These are phyloP conservation scores for Colletotrichum scovillei DNA, from an alignment of 2,329 filamentous ascomycete genomes.

Conservation along the genomic window DNA sequence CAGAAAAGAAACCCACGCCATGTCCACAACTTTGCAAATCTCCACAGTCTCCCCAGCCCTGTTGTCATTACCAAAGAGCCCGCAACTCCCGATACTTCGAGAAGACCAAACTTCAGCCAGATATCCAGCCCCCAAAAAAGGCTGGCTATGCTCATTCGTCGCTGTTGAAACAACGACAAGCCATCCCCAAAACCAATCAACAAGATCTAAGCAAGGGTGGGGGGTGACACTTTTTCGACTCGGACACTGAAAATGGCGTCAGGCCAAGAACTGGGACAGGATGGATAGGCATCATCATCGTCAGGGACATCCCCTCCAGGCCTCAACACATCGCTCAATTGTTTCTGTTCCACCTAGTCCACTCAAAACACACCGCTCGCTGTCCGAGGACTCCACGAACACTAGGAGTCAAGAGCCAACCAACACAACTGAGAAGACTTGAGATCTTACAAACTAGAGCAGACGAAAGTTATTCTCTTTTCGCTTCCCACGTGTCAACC, in stretches of 20 bases:
- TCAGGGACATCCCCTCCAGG: constrained; percentile 22
- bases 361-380: background rate
- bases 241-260: background rate
- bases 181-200: background rate
- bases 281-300: background rate
- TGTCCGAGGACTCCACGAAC: background rate
- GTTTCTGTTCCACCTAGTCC: background rate
- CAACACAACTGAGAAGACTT: background rate
- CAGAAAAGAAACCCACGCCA: too few relatives aligned
- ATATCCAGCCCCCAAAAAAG: background rate
- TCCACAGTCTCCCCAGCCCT: background rate
- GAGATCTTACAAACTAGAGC: background rate
- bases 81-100: background rate
- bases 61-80: background rate
- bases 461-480: background rate
- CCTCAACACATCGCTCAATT: background rate
- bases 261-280: background rate
- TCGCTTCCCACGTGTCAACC: background rate
- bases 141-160: background rate
- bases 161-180: background rate
- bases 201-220: background rate
- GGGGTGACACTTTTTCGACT: background rate
- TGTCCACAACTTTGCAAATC: too few relatives aligned
- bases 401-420: background rate
- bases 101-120: background rate